Evolutionary conservation across 2,329 filamentous ascomycete genomes (phyloP).

Genomic region (Zasmidium angulare): DNA sequence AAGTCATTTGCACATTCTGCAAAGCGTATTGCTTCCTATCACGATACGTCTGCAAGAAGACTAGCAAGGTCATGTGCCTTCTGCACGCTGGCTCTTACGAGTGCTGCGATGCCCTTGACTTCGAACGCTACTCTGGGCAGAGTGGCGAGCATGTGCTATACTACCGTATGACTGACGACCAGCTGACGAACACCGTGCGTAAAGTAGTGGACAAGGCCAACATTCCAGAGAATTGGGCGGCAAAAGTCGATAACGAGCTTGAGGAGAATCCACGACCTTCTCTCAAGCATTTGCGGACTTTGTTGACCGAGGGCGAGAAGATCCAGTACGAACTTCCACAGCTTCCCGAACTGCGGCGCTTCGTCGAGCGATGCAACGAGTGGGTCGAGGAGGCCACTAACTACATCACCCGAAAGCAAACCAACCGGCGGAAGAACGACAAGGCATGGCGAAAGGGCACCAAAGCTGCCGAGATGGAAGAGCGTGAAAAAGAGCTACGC

Average conservation of each 20-base stretch:
- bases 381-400: slow-evolving; percentile 97
- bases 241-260: slow-evolving; percentile 81
- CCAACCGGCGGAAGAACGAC: slow-evolving; percentile 93
- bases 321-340: slow-evolving; percentile 88
- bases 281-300: slow-evolving; percentile 77
- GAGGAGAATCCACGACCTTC: slow-evolving; percentile 82
- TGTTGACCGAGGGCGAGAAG: slow-evolving; percentile 91
- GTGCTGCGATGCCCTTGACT: slow-evolving; percentile 71
- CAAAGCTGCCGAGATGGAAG: slow-evolving; percentile 75
- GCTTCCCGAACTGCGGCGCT: slow-evolving; percentile 76
- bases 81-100: slow-evolving; percentile 76
- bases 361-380: slow-evolving; percentile 94
- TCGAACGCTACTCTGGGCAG: slow-evolving; percentile 62
- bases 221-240: slow-evolving; percentile 83
- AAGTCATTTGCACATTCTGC: slow-evolving; percentile 88
- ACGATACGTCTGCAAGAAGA: slow-evolving; percentile 79
- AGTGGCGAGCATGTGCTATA: slow-evolving; percentile 66
- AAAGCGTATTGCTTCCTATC: slow-evolving; percentile 91
- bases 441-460: slow-evolving; percentile 76
- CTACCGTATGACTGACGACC: slow-evolving; percentile 74
- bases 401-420: slow-evolving; percentile 95
- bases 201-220: slow-evolving; percentile 84
- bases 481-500: slow-evolving; percentile 78
- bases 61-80: slow-evolving; percentile 79
- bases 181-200: slow-evolving; percentile 64